These are phyloP conservation scores for Picochlorum sp. DNA, from an alignment of 139 green algal genomes.

Conservation along the genomic window DNA sequence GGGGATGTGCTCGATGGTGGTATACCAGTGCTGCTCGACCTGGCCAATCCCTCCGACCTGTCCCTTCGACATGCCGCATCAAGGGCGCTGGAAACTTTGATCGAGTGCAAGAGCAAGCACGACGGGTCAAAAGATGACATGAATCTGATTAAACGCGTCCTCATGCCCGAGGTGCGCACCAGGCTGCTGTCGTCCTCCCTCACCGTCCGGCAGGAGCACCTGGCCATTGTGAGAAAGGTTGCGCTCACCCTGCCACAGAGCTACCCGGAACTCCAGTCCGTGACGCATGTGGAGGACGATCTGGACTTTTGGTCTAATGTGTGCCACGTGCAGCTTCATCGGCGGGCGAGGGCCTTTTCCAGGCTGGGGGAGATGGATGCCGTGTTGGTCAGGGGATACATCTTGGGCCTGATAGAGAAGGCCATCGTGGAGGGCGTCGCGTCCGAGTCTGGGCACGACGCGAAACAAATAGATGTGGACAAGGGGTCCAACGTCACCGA, in stretches of 20 bases:
- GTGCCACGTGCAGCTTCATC: conserved; percentile 75
- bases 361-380: conserved; percentile 8
- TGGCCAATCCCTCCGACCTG: conserved; percentile 45
- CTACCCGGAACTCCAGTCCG: conserved; percentile 46
- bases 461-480: conserved; percentile 42
- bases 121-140: conserved; percentile 7
- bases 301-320: conserved; percentile 72
- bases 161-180: conserved; percentile 54
- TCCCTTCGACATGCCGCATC: conserved; percentile 56
- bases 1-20: conserved; percentile 44
- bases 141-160: conserved; percentile 23
- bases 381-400: conserved; percentile 48
- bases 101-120: background rate
- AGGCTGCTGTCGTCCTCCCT: conserved; percentile 32
- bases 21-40: conserved; percentile 48
- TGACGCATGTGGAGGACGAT: conserved; percentile 52
- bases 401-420: conserved; percentile 54
- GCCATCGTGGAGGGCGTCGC: conserved; percentile 48
- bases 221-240: conserved; percentile 52
- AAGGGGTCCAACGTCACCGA: conserved; percentile 58
- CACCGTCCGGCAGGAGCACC: conserved; percentile 67
- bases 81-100: conserved; percentile 17
- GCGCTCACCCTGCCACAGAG: conserved; percentile 27
- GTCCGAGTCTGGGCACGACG: conserved; percentile 30
- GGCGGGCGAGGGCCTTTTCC: conserved; percentile 33